Percentiles rank a stretch among this genome's conserved stretches.
phyloP scores from a whole-genome alignment of 208 protist genomes.

The Wallacemonas sp. region DNA sequence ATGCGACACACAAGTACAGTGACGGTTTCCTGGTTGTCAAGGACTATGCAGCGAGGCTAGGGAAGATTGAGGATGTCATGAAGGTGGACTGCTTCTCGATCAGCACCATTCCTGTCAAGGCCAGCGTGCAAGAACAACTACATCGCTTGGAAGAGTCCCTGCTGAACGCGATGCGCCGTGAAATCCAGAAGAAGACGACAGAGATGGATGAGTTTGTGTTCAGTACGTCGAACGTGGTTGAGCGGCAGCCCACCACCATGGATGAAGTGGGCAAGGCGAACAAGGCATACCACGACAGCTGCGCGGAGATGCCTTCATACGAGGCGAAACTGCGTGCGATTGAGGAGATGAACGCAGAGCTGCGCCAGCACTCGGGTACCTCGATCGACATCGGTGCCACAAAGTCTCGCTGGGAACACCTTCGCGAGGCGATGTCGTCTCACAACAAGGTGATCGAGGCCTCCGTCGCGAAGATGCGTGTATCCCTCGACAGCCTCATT shows the following conservation, averaged over 20 bases:
- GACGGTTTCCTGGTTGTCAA: constrained; percentile 90
- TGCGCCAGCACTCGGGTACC: constrained; percentile 73
- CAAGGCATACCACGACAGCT: constrained; percentile 68
- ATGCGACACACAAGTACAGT: constrained; percentile 59
- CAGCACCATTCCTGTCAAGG: constrained; percentile 90
- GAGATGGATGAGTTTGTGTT: constrained; percentile 90
- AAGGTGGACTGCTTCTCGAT: constrained; percentile 94
- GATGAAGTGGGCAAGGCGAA: constrained; percentile 92
- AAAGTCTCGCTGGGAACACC: constrained; percentile 90
- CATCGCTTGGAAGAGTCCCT: constrained; percentile 89
- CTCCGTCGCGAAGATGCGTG: constrained; percentile 85
- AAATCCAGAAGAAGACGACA: constrained; percentile 54
- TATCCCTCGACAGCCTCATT: constrained; percentile 83
- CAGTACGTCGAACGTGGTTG: constrained; percentile 84
- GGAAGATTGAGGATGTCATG: constrained; percentile 88
- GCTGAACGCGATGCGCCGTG: constrained; percentile 78
- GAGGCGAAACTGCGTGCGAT: constrained; percentile 66
- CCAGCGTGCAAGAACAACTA: constrained; percentile 91
- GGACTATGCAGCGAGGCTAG: constrained; percentile 77
- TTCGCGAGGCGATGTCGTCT: constrained; percentile 86
- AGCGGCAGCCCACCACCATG: constrained; percentile 89
- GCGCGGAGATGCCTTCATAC: constrained; percentile 54
- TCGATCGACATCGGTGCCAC: constrained; percentile 78
- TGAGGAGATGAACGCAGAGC: constrained; percentile 85
- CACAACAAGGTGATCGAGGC: constrained; percentile 92